Conservation (phyloP, 179 eudicot species). For the Amaranthus tricolor region DNA sequence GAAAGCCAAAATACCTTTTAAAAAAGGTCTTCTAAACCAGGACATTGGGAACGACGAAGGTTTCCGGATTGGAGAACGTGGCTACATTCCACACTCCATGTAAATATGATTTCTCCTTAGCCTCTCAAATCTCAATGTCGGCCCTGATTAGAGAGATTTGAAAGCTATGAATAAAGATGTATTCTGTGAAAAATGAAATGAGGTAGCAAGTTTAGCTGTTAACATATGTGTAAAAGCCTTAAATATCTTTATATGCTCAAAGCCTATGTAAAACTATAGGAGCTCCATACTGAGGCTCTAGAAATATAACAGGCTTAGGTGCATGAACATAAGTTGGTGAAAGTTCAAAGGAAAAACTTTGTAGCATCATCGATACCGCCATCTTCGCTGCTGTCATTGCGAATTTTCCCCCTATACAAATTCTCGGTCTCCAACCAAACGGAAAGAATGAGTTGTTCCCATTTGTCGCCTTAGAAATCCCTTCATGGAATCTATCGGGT, state of each 20-base stretch:
- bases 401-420: slow-evolving; percentile 26
- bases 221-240: too few relatives aligned
- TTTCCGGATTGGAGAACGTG: too few relatives aligned
- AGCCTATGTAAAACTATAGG: background rate
- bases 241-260: background rate
- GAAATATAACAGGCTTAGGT: slow-evolving; percentile 2
- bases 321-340: background rate
- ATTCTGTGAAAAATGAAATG: too few relatives aligned
- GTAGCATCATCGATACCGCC: slow-evolving; percentile 19
- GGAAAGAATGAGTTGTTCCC: slow-evolving; percentile 16
- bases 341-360: slow-evolving; percentile 12
- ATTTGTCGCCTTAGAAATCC: slow-evolving; percentile 24
- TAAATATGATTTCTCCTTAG: too few relatives aligned
- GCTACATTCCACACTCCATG: too few relatives aligned
- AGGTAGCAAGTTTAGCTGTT: too few relatives aligned
- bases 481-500: slow-evolving; percentile 31
- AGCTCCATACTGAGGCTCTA: background rate
- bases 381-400: slow-evolving; percentile 21
- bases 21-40: too few relatives aligned
- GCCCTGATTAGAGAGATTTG: too few relatives aligned
- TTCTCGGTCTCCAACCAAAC: slow-evolving; percentile 26
- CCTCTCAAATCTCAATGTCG: too few relatives aligned
- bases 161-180: too few relatives aligned
- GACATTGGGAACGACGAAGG: too few relatives aligned
- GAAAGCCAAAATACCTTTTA: too few relatives aligned